phyloP scores from a whole-genome alignment of 1,284 basidiomycete genomes.

The Somion occarium region DNA sequence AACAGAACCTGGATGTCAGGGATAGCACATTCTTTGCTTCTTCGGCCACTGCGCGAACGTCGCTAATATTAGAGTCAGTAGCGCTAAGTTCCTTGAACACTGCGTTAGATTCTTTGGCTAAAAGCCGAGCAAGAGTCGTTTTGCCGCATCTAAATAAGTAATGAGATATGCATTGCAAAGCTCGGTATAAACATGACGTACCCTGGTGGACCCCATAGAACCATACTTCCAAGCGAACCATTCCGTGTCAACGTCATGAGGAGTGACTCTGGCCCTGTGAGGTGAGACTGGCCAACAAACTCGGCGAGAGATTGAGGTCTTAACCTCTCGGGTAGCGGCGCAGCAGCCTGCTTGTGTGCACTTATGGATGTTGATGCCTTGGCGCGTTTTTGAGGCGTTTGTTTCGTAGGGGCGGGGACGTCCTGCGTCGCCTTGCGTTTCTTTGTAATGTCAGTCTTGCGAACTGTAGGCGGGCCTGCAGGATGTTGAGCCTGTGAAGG shows the following conservation, averaged over 20 bases:
- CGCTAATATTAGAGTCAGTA: constrained; percentile 70
- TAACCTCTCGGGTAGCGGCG: constrained; percentile 63
- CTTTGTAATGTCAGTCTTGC: constrained; percentile 11
- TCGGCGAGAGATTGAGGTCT: constrained; percentile 57
- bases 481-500: constrained; percentile 8
- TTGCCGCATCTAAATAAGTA: constrained; percentile 57
- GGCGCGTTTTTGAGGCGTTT: constrained; percentile 22
- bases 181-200: constrained; percentile 21
- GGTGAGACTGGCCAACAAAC: constrained; percentile 65
- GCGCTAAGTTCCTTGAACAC: constrained; percentile 76
- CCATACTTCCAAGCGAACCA: constrained; percentile 53
- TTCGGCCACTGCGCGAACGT: constrained; percentile 79
- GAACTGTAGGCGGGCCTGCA: constrained; percentile 10
- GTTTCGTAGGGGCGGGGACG: constrained; percentile 11
- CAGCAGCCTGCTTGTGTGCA: constrained; percentile 27
- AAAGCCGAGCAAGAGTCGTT: constrained; percentile 73
- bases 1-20: constrained; percentile 58
- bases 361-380: constrained; percentile 23
- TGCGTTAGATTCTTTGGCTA: constrained; percentile 57
- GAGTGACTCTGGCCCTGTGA: constrained; percentile 49
- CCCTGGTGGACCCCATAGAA: constrained; percentile 78
- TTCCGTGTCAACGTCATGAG: constrained; percentile 44
- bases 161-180: background rate
- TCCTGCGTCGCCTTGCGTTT: constrained; percentile 26
- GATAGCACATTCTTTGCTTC: constrained; percentile 72